Percentiles rank a stretch among this genome's conserved stretches.
Conservation (phyloP, 257 asterid genomes). For the Perilla frutescens region DNA sequence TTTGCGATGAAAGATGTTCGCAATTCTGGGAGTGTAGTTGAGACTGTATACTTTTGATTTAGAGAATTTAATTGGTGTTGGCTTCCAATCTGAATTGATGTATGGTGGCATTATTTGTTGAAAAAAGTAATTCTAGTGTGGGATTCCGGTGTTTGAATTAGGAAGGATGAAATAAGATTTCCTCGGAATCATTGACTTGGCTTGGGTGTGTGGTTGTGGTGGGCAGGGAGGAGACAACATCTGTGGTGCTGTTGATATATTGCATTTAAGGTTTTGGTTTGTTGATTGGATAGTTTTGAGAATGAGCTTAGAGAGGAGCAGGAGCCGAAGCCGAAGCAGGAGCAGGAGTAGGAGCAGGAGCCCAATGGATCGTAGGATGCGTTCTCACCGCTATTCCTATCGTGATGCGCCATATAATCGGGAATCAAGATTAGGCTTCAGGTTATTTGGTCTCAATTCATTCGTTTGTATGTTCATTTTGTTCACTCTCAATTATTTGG, state of each 20-base stretch:
- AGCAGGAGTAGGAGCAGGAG: constrained; percentile 85
- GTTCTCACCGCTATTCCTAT: constrained; percentile 76
- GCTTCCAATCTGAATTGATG: constrained; percentile 34
- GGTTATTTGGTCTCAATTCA: constrained; percentile 71
- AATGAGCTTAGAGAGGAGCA: constrained; percentile 73
- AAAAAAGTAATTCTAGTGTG: constrained; percentile 42
- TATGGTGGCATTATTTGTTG: constrained; percentile 48
- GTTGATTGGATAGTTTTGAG: constrained; percentile 52
- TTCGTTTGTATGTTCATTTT: constrained; percentile 48
- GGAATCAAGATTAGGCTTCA: constrained; percentile 86
- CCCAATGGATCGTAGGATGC: constrained; percentile 93
- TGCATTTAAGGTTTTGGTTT: constrained; percentile 55
- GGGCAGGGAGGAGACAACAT: constrained; percentile 95
- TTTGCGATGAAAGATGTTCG: constrained; percentile 19
- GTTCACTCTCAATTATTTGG: constrained; percentile 42
- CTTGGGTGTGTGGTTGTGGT: constrained; percentile 93
- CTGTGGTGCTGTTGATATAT: constrained; percentile 64
- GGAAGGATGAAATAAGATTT: constrained; percentile 51
- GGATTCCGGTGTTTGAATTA: constrained; percentile 55
- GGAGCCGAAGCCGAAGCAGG: constrained; percentile 54
- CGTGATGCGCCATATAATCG: constrained; percentile 96
- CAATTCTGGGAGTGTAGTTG: constrained; percentile 13
- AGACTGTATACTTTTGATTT: background rate
- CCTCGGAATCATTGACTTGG: constrained; percentile 74
- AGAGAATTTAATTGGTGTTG: constrained; percentile 36